A percentile compares a stretch with the other conserved stretches of the same genome.
phyloP scores from a whole-genome alignment of 2,329 filamentous ascomycete species.

The Niveomyces coronatus region DNA sequence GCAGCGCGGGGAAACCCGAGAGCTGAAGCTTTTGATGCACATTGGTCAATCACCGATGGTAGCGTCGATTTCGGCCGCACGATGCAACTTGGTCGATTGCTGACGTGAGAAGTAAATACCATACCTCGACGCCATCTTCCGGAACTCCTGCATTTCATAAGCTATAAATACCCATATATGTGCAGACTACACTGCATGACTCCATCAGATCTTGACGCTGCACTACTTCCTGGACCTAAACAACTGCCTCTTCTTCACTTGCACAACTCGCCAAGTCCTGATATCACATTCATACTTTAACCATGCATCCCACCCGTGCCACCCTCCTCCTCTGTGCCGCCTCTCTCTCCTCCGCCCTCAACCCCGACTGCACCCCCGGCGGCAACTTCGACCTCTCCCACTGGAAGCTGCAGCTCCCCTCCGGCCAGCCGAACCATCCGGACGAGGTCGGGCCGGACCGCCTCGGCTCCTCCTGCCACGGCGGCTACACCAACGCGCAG shows the following conservation, averaged over 20 bases:
- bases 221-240: not conserved
- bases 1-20: too few species aligned
- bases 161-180: not conserved
- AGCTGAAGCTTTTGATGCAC: too few species aligned
- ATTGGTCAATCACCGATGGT: too few species aligned
- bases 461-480: conserved; percentile 22
- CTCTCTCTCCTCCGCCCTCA: not conserved
- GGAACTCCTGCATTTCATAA: not conserved
- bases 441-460: conserved; percentile 17
- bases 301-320: conserved; percentile 1
- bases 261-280: not conserved
- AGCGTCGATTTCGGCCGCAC: too few species aligned
- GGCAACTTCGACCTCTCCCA: conserved; percentile 24
- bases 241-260: not conserved
- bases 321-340: conserved; percentile 1
- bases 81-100: too few species aligned
- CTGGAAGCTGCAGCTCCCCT: conserved; percentile 29
- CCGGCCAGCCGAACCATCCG: conserved; percentile 15
- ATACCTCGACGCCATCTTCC: not conserved
- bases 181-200: not conserved
- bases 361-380: conserved; percentile 14
- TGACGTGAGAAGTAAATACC: conserved; percentile 1
- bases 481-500: conserved; percentile 21
- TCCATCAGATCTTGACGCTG: too few species aligned
- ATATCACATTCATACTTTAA: not conserved